Base-by-base conservation (phyloP, 2,329 filamentous ascomycete species). In the Colletotrichum ledebouriae region DNA sequence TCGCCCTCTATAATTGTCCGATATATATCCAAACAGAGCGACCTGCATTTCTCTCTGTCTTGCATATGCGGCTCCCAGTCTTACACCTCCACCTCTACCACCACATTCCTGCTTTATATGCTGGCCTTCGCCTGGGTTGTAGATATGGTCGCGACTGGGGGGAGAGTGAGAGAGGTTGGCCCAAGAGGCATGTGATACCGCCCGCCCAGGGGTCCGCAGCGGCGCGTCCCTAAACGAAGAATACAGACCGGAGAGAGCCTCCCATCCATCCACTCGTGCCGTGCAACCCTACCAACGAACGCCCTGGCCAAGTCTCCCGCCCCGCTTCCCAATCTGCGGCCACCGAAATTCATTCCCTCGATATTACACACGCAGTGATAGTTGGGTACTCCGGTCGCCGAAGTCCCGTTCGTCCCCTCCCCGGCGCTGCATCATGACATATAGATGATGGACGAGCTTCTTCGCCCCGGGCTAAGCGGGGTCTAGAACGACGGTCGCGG, bases 351-450 rank as follows among this genome's bases (percentile, higher is more conserved):
- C 29, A 7, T 29, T 29, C 29, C 9, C 29, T 29, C 29, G 29
- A 29, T 9, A 29, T 17, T 17, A 17, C 59, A 44, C 39, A 25
- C 41, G 46, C 37, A 63, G 39, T 20, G 55, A 41, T 37, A 29
- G 29, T 9, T 29, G 29, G 29, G 29, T 25, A 29, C 7, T 7
- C 29, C 29, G 29, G 29, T 29, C 29, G 29, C 29, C 29, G 29
- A 29, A 29, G 29, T 29, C 29, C 29, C 29, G 6, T 29, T 20
- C 15, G 20, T 41, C 25, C 25, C 17, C 22, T 29, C 33, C 22
- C 10, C 52, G 20, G 46, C 47, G 47, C 60, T 55, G 47, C 65
- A 59, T 39, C 52, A 67, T 64, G 60, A 68, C 65, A 64, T 56
- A 60, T 55, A 55, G 46, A 64, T 59, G 55, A 59, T 64, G 55